Base-by-base conservation (phyloP, 306 rosid species). In the Purshia tridentata region DNA sequence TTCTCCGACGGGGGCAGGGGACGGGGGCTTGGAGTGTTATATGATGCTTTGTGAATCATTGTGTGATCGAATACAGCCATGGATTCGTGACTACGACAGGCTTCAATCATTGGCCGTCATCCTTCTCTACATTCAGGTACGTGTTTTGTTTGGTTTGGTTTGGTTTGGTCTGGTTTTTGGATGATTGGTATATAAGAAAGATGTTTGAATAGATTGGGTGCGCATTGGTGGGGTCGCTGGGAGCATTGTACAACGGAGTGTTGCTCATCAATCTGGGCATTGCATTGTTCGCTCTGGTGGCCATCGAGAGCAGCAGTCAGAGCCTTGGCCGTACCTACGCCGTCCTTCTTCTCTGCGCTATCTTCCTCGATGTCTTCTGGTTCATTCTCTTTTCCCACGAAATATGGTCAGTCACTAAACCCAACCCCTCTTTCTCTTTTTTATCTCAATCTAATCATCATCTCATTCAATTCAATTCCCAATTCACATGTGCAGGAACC, bases 281-380 rank as follows among this genome's bases (percentile, higher is more conserved):
- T 19, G 80, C 97, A 13, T 85, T 93, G 78, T 93, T 93, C 73
- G 98, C 98, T 60, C 86, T 93, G 73, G 96, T 93, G 29, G 98
- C 98, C 67, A 91, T 91, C 23, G 97, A 93, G 82, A 93, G 98
- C 79, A 93, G 97, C 77, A 93, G 97, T 64, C 98, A 93, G 85
- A 88, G 87, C 63, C 96, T 93, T 4, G 98, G 97, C 69, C 97
- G 98, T 3, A 89, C 96, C n/a, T 93, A 93, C 74, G 98, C 96
- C 6, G 88, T 88, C 61, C 98, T 93, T 49, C 97, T 93, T 57
- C 76, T 91, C 66, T 89, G 88, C 78, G 79, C 94, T 0, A 51
- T 93, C 1, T 77, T 89, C 77, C 91, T 93, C 37, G 98, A 93
- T 68, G 14, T 93, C 74, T 70, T 65, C 63, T 93, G 98, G 97